Evolutionary conservation across 805 yeast genomes (phyloP).

Genomic region (Wickerhamiella galacta): DNA sequence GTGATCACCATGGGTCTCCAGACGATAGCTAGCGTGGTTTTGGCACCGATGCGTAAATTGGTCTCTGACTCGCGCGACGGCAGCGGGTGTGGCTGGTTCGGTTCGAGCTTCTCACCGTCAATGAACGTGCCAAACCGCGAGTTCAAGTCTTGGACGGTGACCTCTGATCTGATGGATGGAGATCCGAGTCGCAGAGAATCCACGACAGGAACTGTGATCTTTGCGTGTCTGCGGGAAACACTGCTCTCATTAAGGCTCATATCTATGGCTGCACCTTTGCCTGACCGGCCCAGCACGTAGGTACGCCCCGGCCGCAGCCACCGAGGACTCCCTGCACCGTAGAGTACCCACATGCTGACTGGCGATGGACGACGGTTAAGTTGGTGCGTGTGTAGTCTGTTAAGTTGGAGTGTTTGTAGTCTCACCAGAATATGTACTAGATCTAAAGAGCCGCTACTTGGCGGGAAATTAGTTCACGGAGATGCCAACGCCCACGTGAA

Average conservation of each 20-base stretch:
- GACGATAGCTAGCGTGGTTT: constrained; percentile 8
- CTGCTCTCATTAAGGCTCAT: constrained; percentile 12
- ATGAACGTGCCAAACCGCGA: constrained; percentile 17
- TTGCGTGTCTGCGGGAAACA: constrained; percentile 17
- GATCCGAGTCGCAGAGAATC: constrained; percentile 5
- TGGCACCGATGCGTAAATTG: constrained; percentile 13
- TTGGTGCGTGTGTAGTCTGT: neutral
- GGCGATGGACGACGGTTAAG: neutral
- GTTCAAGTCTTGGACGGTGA: constrained; percentile 13
- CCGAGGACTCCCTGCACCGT: constrained; percentile 3
- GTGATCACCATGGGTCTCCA: constrained; percentile 18
- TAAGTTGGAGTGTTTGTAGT: neutral
- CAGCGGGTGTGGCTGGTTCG: neutral
- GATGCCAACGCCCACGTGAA: constrained; percentile 44
- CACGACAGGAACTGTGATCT: constrained; percentile 8
- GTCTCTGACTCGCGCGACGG: constrained; percentile 3
- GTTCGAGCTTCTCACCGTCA: constrained; percentile 4
- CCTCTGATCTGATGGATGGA: constrained; percentile 12
- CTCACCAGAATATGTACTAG: neutral
- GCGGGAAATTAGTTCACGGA: no score
- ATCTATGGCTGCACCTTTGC: neutral
- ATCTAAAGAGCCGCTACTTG: no score
- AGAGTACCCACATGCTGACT: constrained; percentile 12
- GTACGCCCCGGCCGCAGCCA: constrained; percentile 18
- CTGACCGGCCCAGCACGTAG: constrained; percentile 15